phyloP scores from a whole-genome alignment of 2,329 filamentous ascomycete genomes.

The Didymella glomerata region DNA sequence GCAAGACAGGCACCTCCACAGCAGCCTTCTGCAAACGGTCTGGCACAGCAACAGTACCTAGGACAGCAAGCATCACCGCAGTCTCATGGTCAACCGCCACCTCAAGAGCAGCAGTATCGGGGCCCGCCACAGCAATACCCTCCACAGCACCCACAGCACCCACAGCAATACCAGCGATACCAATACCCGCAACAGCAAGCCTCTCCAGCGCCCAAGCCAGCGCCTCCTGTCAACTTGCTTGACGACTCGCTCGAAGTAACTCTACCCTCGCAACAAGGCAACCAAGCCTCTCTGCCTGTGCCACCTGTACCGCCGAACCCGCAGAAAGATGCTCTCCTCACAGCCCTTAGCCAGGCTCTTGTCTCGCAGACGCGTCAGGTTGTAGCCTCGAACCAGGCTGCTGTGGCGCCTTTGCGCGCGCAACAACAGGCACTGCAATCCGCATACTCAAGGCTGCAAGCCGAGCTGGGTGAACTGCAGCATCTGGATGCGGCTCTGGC shows the following conservation, averaged over 20 bases:
- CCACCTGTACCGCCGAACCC: slow-evolving; percentile 95
- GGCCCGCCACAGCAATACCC: slow-evolving; percentile 26
- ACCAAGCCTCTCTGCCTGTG: slow-evolving; percentile 65
- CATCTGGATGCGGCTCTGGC: slow-evolving; percentile 75
- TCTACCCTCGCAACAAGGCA: slow-evolving; percentile 59
- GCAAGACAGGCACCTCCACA: slow-evolving; percentile 31
- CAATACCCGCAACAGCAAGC: slow-evolving; percentile 29
- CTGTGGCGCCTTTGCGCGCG: slow-evolving; percentile 76
- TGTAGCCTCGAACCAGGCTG: slow-evolving; percentile 75
- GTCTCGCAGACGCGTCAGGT: slow-evolving; percentile 73
- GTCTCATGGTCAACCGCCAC: slow-evolving; percentile 24
- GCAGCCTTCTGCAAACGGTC: slow-evolving; percentile 23
- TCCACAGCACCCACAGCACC: slow-evolving; percentile 22
- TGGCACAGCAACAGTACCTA: slow-evolving; percentile 28
- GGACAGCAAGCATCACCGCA: slow-evolving; percentile 9
- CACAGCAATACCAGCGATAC: slow-evolving; percentile 28
- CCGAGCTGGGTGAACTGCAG: slow-evolving; percentile 75
- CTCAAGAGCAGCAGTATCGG: slow-evolving; percentile 24
- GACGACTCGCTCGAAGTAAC: slow-evolving; percentile 69
- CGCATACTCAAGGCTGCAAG: slow-evolving; percentile 73
- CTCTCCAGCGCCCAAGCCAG: slow-evolving; percentile 39
- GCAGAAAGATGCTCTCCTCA: slow-evolving; percentile 87
- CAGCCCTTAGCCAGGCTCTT: slow-evolving; percentile 76
- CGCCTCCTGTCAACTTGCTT: slow-evolving; percentile 61
- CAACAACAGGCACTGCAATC: slow-evolving; percentile 80